Conservation (phyloP, 2,329 filamentous ascomycete genomes). For the Mollisiaceae sp. region DNA sequence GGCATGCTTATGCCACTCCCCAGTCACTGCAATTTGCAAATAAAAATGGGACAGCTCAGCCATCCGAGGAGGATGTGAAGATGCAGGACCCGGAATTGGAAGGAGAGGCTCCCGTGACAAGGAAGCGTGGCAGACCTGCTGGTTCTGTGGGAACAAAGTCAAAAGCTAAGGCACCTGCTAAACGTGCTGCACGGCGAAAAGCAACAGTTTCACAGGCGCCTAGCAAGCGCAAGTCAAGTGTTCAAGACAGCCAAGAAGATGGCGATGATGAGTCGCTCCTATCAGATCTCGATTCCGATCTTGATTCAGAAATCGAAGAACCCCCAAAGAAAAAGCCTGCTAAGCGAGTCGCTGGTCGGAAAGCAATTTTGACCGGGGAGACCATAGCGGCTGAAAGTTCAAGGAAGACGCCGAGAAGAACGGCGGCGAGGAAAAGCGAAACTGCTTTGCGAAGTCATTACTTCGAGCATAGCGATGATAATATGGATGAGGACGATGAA, state of each 20-base stretch:
- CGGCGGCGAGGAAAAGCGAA: conserved; percentile 36
- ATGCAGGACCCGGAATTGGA: conserved; percentile 20
- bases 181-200: conserved; percentile 19
- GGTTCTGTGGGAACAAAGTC: conserved; percentile 19
- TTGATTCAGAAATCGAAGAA: conserved; percentile 20
- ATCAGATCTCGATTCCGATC: conserved; percentile 21
- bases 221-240: conserved; percentile 23
- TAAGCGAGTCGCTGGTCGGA: conserved; percentile 18
- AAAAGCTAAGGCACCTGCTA: conserved; percentile 26
- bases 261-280: conserved; percentile 24
- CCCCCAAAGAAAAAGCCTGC: conserved; percentile 15
- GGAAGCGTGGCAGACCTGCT: conserved; percentile 32
- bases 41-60: conserved; percentile 9
- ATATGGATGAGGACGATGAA: conserved; percentile 27
- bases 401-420: conserved; percentile 36
- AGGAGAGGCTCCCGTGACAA: conserved; percentile 7
- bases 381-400: conserved; percentile 7
- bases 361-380: conserved; percentile 18
- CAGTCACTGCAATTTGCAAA: conserved; percentile 28
- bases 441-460: conserved; percentile 39
- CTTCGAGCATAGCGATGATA: conserved; percentile 38
- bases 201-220: not conserved
- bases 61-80: conserved; percentile 26
- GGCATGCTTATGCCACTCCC: conserved; percentile 32
- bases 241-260: conserved; percentile 25